Base-by-base conservation (phyloP, 805 yeast genomes). In the Lachancea fermentati region DNA sequence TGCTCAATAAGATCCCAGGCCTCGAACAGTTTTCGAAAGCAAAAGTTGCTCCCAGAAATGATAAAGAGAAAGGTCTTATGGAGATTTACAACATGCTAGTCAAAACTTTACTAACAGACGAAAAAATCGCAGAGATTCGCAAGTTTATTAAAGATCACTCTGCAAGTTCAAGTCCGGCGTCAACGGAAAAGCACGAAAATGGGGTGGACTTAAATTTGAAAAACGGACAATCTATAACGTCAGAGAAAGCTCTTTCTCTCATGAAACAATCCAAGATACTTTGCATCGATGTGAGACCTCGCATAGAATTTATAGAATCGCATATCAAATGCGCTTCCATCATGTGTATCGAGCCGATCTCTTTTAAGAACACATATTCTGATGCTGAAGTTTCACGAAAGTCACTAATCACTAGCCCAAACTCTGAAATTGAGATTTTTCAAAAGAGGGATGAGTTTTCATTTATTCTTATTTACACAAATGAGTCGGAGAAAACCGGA, bases 311-410 rank as follows among this genome's bases (percentile, higher is more conserved):
- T 54, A 73, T 76, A 34, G 64, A 66, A 32, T 73, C 75, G 35
- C 96, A 87, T 58, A 77, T 89, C 16, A 65, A 72, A 9, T 64
- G 76, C 18, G 62, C 66, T 2, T 75, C 82, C 39, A 59, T 83
- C 6, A 71, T 85, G 8, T 85, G 89, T 55, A 72, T 89, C 14
- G 95, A 86, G 39, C 96, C 97, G 0, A 68, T 73, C 14, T 69
- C 77, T 1, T 65, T 80, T 14, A 62, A 77, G 38, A 57, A 62
- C 1, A 63, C 66, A 7, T 75, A 76, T 53, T 67, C 75, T 0
- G 85, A 84, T 50, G 62, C 58, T n/a, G 91, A 82, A 40, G 62
- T 89, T n/a, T 85, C 82, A 49, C 71, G 68, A 32, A 63, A 75
- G 34, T 71, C 91, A 8, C 63, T 79, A 43, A 58, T 76, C 12